Conservation (phyloP, 2,329 filamentous ascomycete species). For the Cladosporium oxysporum region DNA sequence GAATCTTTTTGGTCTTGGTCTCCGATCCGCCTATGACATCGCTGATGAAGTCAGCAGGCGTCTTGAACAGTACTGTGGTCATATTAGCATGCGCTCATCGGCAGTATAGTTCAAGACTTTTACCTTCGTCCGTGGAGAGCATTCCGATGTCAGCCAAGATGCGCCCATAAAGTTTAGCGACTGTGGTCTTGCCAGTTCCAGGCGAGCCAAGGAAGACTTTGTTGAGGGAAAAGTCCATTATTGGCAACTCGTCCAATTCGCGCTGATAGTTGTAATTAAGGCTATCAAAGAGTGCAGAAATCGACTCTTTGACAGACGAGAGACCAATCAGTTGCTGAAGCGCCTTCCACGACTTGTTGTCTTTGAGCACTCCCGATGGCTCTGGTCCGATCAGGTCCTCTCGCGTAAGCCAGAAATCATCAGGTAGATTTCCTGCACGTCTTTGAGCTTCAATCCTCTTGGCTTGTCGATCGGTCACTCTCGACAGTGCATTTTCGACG, state of each 20-base stretch:
- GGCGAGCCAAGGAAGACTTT: constrained; percentile 71
- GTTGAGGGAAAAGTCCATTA: constrained; percentile 65
- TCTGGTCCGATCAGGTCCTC: constrained; percentile 73
- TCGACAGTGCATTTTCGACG: constrained; percentile 62
- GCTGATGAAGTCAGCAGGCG: constrained; percentile 73
- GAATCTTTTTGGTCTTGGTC: constrained; percentile 69
- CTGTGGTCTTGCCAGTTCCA: constrained; percentile 75
- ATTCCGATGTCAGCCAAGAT: constrained; percentile 69
- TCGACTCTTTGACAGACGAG: constrained; percentile 60
- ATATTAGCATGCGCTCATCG: neutral
- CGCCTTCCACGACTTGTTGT: constrained; percentile 58
- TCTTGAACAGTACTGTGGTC: constrained; percentile 65
- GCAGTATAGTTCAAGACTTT: constrained; percentile 23
- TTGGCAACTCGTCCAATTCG: constrained; percentile 62
- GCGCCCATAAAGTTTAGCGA: constrained; percentile 70
- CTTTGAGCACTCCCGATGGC: constrained; percentile 55
- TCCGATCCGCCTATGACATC: constrained; percentile 66
- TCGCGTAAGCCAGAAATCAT: constrained; percentile 61
- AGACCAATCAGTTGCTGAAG: constrained; percentile 63
- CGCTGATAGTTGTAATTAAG: constrained; percentile 65
- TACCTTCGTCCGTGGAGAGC: constrained; percentile 67
- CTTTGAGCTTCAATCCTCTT: constrained; percentile 55
- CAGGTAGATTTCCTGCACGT: constrained; percentile 35
- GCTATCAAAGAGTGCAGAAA: constrained; percentile 61
- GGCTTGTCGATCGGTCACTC: constrained; percentile 61